Evolutionary conservation across 78 protist genomes (phyloP).

Genomic region (Pelomyxa schiedti): DNA sequence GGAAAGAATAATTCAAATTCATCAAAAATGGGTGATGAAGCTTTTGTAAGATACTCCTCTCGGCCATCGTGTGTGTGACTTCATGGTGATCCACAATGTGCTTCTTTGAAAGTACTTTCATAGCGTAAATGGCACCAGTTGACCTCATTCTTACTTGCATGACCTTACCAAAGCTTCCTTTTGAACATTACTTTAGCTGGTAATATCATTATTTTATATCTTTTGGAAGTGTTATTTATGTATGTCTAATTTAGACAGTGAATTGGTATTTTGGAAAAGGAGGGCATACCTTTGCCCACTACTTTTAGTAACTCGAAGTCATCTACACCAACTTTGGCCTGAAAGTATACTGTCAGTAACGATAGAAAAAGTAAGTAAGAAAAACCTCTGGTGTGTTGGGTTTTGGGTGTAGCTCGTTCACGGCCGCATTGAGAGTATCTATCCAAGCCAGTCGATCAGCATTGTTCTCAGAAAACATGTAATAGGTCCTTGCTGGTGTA

Average conservation of each 20-base stretch:
- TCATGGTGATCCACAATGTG: slow-evolving; percentile 65
- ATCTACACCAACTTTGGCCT: slow-evolving; percentile 38
- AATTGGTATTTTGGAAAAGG: too few species aligned
- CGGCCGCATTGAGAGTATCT: slow-evolving; percentile 14
- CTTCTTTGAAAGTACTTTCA: slow-evolving; percentile 65
- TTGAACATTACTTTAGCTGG: too few species aligned
- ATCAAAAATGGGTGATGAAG: slow-evolving; percentile 79
- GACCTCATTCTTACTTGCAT: slow-evolving; percentile 57
- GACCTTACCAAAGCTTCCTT: slow-evolving; percentile 88
- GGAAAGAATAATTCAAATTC: slow-evolving; percentile 76
- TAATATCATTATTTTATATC: too few species aligned
- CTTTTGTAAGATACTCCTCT: slow-evolving; percentile 32
- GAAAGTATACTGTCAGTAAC: slow-evolving; percentile 26
- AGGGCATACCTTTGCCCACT: slow-evolving; percentile 71
- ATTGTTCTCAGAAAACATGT: slow-evolving; percentile 34
- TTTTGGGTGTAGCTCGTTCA: background rate
- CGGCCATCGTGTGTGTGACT: slow-evolving; percentile 62
- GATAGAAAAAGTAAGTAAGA: too few species aligned
- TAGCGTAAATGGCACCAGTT: slow-evolving; percentile 61
- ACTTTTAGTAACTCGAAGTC: slow-evolving; percentile 73
- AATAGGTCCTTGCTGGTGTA: slow-evolving; percentile 44
- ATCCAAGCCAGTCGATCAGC: slow-evolving; percentile 42
- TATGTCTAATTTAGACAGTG: too few species aligned
- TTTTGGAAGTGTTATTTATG: too few species aligned
- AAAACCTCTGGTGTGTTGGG: too few species aligned